Conservation (phyloP, 345 rosid genomes). For the Erysimum cheiranthoides region DNA sequence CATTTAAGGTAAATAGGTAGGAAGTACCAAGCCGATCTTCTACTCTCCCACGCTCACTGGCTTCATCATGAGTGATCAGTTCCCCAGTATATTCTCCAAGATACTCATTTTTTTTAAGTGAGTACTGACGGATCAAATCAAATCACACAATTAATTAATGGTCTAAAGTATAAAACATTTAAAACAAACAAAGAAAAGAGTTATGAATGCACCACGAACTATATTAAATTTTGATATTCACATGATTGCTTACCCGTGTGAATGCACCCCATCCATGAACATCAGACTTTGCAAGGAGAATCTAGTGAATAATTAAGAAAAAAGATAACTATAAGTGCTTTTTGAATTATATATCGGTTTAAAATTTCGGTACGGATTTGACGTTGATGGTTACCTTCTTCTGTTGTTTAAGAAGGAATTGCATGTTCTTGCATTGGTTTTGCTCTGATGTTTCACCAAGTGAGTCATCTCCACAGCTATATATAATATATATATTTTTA, state of each 20-base stretch:
- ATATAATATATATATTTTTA: constrained; percentile 12
- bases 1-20: constrained; percentile 87
- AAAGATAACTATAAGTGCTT: background rate
- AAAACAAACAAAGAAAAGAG: background rate
- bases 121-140: constrained; percentile 53
- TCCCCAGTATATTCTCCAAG: constrained; percentile 98
- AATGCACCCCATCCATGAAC: constrained; percentile 99
- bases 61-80: constrained; percentile 77
- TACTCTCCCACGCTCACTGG: constrained; percentile 81
- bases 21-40: constrained; percentile 75
- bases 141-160: background rate
- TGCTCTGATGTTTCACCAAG: constrained; percentile 75
- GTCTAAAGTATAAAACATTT: constrained; percentile 11
- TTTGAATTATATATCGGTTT: background rate
- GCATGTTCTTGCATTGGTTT: constrained; percentile 89
- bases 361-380: background rate
- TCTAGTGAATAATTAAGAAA: constrained; percentile 55
- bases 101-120: constrained; percentile 79
- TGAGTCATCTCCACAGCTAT: constrained; percentile 83
- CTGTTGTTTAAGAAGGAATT: constrained; percentile 75
- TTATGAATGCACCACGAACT: background rate
- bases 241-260: constrained; percentile 58
- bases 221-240: background rate
- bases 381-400: constrained; percentile 61
- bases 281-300: constrained; percentile 75